Evolutionary conservation across 345 rosid species (phyloP), one percentile per base, ranked within the genome.

Genomic region (Raphanus raphanistrum): DNA sequence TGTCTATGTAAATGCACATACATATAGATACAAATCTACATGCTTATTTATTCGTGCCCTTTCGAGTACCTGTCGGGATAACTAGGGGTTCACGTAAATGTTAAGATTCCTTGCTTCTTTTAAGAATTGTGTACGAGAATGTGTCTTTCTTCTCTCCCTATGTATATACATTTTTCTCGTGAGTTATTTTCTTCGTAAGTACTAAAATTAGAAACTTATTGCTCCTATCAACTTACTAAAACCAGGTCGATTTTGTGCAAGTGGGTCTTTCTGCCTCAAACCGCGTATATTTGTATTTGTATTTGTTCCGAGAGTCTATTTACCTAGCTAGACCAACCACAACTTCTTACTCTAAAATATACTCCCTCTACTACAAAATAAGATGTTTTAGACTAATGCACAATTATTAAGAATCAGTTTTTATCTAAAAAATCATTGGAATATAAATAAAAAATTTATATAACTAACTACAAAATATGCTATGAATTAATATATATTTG

Each of bases 121-220:
- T n/a, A 31, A n/a, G 12, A 31, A 6, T 10, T 71, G 26, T 58
- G 32, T 78, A 58, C 43, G 62, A 55, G 35, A 65, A 55, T 17
- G 29, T 27, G 57, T 68, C 17, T 52, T 16, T 68, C 17, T 62
- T 71, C 65, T 70, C 58, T 71, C 62, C 32, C 16, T 12, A 13
- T 27, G 3, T 21, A 25, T 26, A 58, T 25, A 41, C 54, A 55
- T 45, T 63, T 70, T 41, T 32, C 38, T 52, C 28, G 48, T 57
- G 82, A 61, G 13, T 62, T 73, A 50, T 61, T 73, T 66, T 54
- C 70, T 73, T 73, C 67, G 71, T 38, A 29, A 73, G 75, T 68
- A 28, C 82, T 68, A 54, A 73, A 79, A 61, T 79, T 79, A 73
- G 82, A 68, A 79, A 79, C 82, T 79, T 79, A 73, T 43, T 62